Conservation (phyloP, 2,329 filamentous ascomycete species). For the Erysiphe pulchra region DNA sequence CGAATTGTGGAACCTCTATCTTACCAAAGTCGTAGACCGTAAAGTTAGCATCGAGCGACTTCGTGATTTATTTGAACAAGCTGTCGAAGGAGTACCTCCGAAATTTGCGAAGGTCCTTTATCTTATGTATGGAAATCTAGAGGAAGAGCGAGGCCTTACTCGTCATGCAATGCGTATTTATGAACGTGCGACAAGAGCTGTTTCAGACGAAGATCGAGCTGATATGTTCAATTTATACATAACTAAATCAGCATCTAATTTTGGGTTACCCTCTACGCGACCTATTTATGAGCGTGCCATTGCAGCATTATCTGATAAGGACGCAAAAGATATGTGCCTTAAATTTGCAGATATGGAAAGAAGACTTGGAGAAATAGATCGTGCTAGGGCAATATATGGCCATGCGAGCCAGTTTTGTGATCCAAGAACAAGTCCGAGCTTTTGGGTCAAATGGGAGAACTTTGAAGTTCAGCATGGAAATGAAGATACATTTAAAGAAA, state of each 20-base stretch:
- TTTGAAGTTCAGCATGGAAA: slow-evolving; percentile 98
- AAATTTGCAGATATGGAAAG: slow-evolving; percentile 97
- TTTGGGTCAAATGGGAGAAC: slow-evolving; percentile 91
- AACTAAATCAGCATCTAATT: slow-evolving; percentile 94
- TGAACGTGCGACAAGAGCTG: slow-evolving; percentile 81
- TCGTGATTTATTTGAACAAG: slow-evolving; percentile 89
- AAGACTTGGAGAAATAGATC: slow-evolving; percentile 74
- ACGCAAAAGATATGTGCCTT: slow-evolving; percentile 93
- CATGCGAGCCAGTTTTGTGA: slow-evolving; percentile 96
- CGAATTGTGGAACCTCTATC: slow-evolving; percentile 93
- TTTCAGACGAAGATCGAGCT: slow-evolving; percentile 77
- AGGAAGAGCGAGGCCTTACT: slow-evolving; percentile 84
- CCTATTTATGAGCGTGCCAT: slow-evolving; percentile 95
- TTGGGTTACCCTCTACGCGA: slow-evolving; percentile 79
- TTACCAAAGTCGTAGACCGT: slow-evolving; percentile 89
- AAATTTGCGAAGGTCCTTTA: slow-evolving; percentile 93
- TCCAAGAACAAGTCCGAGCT: slow-evolving; percentile 64
- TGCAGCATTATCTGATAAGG: slow-evolving; percentile 69
- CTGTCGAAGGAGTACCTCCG: slow-evolving; percentile 77
- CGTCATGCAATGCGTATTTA: slow-evolving; percentile 98
- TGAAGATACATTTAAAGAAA: slow-evolving; percentile 98
- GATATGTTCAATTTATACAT: slow-evolving; percentile 99
- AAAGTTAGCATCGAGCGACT: slow-evolving; percentile 88
- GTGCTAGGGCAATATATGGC: slow-evolving; percentile 82
- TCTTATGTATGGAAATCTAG: slow-evolving; percentile 92